phyloP scores from a whole-genome alignment of 768 basidiomycete genomes.

The Cystofilobasidium ferigula region DNA sequence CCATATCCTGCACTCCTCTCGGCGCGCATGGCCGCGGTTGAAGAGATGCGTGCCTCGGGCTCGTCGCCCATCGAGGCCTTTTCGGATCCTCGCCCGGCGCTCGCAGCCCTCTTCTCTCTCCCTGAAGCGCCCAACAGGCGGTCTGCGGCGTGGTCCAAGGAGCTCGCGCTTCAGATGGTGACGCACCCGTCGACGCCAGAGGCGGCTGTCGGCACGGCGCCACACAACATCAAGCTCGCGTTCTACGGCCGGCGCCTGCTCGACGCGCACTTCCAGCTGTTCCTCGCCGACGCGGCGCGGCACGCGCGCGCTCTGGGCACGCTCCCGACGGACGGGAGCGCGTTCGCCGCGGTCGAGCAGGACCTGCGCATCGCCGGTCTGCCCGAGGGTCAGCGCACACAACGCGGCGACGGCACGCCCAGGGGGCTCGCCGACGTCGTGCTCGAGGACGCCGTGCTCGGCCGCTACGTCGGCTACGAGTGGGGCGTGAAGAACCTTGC shows the following conservation, averaged over 20 bases:
- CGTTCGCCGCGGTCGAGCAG: not conserved
- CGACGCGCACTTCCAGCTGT: conserved; percentile 20
- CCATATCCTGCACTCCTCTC: not conserved
- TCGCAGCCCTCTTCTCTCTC: not conserved
- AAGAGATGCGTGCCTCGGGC: not conserved
- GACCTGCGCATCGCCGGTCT: not conserved
- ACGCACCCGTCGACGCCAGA: conserved; percentile 7
- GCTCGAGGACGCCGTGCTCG: conserved; percentile 3
- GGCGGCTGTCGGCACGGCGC: not conserved
- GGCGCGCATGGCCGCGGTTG: not conserved
- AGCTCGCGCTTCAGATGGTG: conserved; percentile 21
- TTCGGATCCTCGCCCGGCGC: not conserved
- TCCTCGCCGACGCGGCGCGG: conserved; percentile 1
- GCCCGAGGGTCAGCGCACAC: too few relatives aligned
- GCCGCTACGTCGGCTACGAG: conserved; percentile 2
- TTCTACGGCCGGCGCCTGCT: conserved; percentile 21
- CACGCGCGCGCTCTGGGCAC: not conserved
- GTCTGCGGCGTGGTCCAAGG: conserved; percentile 3
- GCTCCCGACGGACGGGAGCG: not conserved
- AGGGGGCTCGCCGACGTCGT: not conserved
- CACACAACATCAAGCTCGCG: conserved; percentile 16
- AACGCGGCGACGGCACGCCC: conserved; percentile 5
- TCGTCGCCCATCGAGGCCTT: not conserved
- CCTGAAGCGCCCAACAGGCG: too few relatives aligned
- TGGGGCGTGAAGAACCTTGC: conserved; percentile 7